phyloP scores from a whole-genome alignment of 306 rosid species.

The Fragaria iinumae region DNA sequence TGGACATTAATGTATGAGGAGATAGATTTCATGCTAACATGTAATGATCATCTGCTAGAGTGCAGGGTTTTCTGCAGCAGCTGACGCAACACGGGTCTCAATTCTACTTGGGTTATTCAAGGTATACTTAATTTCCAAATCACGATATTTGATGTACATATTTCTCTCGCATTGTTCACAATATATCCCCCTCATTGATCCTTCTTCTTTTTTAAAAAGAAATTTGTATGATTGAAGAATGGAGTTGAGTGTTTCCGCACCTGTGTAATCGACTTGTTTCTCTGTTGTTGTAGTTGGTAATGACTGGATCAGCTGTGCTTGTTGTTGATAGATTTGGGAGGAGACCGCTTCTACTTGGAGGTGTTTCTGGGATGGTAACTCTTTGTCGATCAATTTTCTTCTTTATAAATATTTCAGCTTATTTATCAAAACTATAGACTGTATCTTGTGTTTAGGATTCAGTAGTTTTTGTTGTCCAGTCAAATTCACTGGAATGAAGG shows the following conservation, averaged over 20 bases:
- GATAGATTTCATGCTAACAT: slow-evolving; percentile 27
- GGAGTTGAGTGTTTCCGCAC: neutral
- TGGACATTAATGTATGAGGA: neutral
- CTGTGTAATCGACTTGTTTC: neutral
- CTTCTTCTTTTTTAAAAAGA: neutral
- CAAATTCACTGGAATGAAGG: neutral
- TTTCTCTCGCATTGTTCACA: neutral
- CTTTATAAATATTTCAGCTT: too few relatives aligned
- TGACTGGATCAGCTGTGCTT: slow-evolving; percentile 85
- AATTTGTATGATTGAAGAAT: neutral
- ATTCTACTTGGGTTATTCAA: slow-evolving; percentile 81
- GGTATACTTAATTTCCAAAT: slow-evolving; percentile 40
- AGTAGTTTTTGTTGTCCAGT: neutral
- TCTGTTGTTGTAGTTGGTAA: slow-evolving; percentile 55
- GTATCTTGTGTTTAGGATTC: too few relatives aligned
- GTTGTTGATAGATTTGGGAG: slow-evolving; percentile 85
- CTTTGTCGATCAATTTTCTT: neutral
- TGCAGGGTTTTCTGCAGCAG: slow-evolving; percentile 89
- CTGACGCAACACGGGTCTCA: slow-evolving; percentile 96
- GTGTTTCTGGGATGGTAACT: slow-evolving; percentile 83
- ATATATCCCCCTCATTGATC: too few relatives aligned
- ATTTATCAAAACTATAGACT: too few relatives aligned
- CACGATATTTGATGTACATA: neutral
- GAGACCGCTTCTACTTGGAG: slow-evolving; percentile 89
- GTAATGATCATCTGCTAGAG: slow-evolving; percentile 43